Base-by-base conservation (phyloP, 2,329 filamentous ascomycete genomes). In the Triangularia verruculosa region DNA sequence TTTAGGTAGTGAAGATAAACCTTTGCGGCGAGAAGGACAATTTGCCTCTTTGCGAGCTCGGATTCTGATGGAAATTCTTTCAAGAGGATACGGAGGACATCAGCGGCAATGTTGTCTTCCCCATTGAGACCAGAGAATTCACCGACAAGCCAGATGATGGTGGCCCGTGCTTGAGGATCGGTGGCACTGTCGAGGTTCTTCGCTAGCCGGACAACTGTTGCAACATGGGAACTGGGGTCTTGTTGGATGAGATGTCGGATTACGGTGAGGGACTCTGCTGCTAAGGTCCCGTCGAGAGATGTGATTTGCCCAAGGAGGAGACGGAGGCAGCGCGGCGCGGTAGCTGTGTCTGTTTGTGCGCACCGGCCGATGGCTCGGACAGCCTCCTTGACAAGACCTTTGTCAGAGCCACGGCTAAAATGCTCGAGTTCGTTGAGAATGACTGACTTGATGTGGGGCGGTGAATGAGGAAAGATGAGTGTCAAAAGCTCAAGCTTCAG, bases 91-190 rank as follows among this genome's bases (percentile, higher is more conserved):
- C 95, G 87, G 32, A 98, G 79, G 6, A 98, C 93, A 72, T 99
- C 95, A 0, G 94, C 89, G 0, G 95, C 95, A 66, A 99, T 94
- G 71, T 96, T 96, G 73, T 95, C 89, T 64, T 93, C 89, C 9
- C 89, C 85, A 62, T 92, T 87, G 2, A 90, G 77, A 0, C 92
- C 92, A 0, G 94, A 87, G 71, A 96, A 98, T 76, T 99, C 95
- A 54, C 95, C 95, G 0, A 98, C 93, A 0, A 99, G 86, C 95
- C 95, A 99, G 70, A 99, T 90, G 67, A 99, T 97, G 57, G 92
- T 97, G 2, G 95, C 95, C 68, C 95, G 85, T 3, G 95, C 95
- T 65, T 93, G 89, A 1, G 95, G 88, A 66, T 95, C 93, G 0
- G 90, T 92, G 1, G 93, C 91, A 3, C 89, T 90, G 72, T 97